A percentile compares a stretch with the other conserved stretches of the same genome.
Conservation (phyloP, 306 rosid species). For the Prunus mongolica region DNA sequence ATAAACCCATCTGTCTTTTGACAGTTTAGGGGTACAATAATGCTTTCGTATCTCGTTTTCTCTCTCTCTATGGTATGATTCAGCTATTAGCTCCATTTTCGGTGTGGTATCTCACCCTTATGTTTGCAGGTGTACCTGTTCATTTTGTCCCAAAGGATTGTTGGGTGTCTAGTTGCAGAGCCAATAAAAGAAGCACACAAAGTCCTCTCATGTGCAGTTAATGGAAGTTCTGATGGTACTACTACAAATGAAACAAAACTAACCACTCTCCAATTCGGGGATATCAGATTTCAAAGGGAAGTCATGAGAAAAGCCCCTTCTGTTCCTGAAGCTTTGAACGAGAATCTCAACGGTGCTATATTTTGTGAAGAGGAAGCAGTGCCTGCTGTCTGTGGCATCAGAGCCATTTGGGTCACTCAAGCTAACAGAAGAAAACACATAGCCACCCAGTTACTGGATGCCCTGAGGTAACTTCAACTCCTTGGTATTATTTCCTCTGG, state of each 20-base stretch:
- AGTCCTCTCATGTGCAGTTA: slow-evolving; percentile 39
- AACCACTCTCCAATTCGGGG: slow-evolving; percentile 60
- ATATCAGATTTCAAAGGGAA: slow-evolving; percentile 65
- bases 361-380: slow-evolving; percentile 52
- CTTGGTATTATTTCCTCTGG: not conserved
- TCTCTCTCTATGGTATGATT: not conserved
- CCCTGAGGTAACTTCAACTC: slow-evolving; percentile 53
- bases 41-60: not conserved
- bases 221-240: slow-evolving; percentile 15
- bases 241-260: slow-evolving; percentile 25
- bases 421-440: slow-evolving; percentile 67
- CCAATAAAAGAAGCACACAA: slow-evolving; percentile 69
- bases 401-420: slow-evolving; percentile 87
- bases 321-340: slow-evolving; percentile 26
- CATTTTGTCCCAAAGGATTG: slow-evolving; percentile 50
- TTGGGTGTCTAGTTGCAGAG: slow-evolving; percentile 64
- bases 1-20: not conserved
- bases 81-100: not conserved
- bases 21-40: not conserved
- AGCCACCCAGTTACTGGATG: slow-evolving; percentile 68
- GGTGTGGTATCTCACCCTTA: not conserved
- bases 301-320: slow-evolving; percentile 31
- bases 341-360: slow-evolving; percentile 41
- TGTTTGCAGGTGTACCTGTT: slow-evolving; percentile 61
- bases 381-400: slow-evolving; percentile 68